Conservation (phyloP, 2,329 filamentous ascomycete species). For the Xylariales sp. region DNA sequence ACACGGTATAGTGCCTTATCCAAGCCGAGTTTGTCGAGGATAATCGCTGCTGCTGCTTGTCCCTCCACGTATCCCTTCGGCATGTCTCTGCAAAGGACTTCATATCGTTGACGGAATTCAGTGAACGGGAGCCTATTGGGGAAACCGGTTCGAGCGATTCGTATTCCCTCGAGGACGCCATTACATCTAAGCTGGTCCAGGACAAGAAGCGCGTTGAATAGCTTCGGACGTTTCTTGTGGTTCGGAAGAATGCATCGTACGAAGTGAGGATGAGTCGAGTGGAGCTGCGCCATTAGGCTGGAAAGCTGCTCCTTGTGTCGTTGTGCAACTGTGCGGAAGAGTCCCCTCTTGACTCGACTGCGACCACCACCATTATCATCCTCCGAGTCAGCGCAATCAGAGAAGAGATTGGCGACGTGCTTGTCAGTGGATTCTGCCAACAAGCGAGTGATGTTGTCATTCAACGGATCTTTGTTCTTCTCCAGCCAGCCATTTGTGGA, state of each 20-base stretch:
- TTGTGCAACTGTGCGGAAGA: constrained; percentile 95
- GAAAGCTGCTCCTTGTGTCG: constrained; percentile 97
- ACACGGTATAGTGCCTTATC: constrained; percentile 87
- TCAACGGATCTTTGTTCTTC: constrained; percentile 98
- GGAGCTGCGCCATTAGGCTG: constrained; percentile 88
- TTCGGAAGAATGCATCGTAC: constrained; percentile 97
- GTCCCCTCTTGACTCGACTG: constrained; percentile 89
- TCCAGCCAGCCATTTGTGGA: constrained; percentile 92
- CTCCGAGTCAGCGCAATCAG: constrained; percentile 78
- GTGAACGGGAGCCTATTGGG: constrained; percentile 88
- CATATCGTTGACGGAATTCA: constrained; percentile 93
- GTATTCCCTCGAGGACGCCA: constrained; percentile 96
- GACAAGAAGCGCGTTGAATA: constrained; percentile 86
- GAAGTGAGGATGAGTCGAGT: constrained; percentile 96
- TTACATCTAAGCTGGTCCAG: constrained; percentile 97
- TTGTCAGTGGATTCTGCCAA: constrained; percentile 76
- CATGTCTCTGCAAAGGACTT: constrained; percentile 85
- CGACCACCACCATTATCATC: constrained; percentile 64
- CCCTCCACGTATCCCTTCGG: constrained; percentile 89
- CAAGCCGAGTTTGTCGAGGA: constrained; percentile 83
- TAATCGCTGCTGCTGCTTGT: constrained; percentile 76
- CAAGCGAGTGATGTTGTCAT: constrained; percentile 91
- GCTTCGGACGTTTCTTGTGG: constrained; percentile 94
- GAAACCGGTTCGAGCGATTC: constrained; percentile 94
- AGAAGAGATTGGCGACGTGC: constrained; percentile 80